A percentile compares a stretch with the other conserved stretches of the same genome.
Evolutionary conservation across 2,329 filamentous ascomycete species (phyloP).

Genomic region (Fusarium denticulatum): DNA sequence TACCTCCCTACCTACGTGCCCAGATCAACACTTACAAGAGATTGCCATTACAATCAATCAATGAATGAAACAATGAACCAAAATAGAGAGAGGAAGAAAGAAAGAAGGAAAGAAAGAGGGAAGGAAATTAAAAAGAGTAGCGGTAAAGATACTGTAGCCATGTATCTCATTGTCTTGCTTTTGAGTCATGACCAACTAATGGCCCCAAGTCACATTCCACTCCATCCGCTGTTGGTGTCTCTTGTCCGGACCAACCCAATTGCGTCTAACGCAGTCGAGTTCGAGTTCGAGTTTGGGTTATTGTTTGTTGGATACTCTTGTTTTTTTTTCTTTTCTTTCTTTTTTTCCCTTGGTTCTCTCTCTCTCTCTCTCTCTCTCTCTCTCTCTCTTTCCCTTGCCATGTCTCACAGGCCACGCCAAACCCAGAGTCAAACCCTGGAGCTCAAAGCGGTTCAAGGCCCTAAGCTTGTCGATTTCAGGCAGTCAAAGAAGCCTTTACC

Average conservation of each 20-base stretch:
- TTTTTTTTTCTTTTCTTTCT: neutral
- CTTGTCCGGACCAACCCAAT: constrained; percentile 36
- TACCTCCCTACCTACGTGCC: neutral
- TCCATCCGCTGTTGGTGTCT: constrained; percentile 30
- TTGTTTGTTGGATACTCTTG: neutral
- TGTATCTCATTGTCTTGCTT: constrained; percentile 33
- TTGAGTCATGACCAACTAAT: constrained; percentile 40
- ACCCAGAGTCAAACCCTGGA: constrained; percentile 30
- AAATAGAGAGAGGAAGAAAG: neutral
- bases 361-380: too few species aligned
- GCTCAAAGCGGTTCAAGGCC: constrained; percentile 21
- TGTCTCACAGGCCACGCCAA: constrained; percentile 34
- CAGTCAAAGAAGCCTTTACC: constrained; percentile 38
- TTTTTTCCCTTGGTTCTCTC: too few species aligned
- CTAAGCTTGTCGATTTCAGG: neutral
- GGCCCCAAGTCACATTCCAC: constrained; percentile 42
- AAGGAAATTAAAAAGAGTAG: neutral
- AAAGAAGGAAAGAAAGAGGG: neutral
- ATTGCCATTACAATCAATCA: neutral
- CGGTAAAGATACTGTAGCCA: constrained; percentile 7
- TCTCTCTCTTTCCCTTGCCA: neutral
- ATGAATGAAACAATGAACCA: neutral
- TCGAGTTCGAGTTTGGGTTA: neutral
- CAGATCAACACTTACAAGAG: neutral
- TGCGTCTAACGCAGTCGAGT: constrained; percentile 31